Percentiles rank a stretch among this genome's conserved stretches.
These are phyloP conservation scores for Astrocystis sublimbata DNA, from an alignment of 495 filamentous ascomycete species.

Conservation along the genomic window DNA sequence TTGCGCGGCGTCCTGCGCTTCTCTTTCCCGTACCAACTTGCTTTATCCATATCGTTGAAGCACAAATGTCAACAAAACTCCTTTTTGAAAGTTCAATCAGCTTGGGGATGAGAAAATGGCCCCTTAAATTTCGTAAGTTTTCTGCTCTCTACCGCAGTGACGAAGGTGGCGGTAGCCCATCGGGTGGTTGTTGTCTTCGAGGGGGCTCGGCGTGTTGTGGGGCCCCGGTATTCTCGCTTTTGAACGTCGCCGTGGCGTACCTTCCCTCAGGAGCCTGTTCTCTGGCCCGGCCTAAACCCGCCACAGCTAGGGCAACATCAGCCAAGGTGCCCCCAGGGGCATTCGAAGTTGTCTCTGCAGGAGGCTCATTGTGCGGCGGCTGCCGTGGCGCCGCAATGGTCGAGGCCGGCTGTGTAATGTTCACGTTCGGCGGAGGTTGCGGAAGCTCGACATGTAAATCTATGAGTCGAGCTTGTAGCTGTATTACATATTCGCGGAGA, in stretches of 20 bases:
- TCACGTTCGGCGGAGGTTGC: conserved; percentile 64
- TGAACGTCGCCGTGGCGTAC: conserved; percentile 28
- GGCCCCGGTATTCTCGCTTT: conserved; percentile 34
- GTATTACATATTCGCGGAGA: conserved; percentile 87
- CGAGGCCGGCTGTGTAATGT: conserved; percentile 35
- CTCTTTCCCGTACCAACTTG: background rate
- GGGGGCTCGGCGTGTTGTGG: conserved; percentile 41
- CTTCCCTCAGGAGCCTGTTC: conserved; percentile 26
- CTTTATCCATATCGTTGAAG: background rate
- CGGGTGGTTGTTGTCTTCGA: conserved; percentile 40
- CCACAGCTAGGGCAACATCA: conserved; percentile 35
- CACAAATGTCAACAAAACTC: background rate
- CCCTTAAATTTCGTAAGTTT: background rate
- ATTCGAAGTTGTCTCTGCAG: conserved; percentile 19
- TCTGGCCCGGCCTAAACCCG: conserved; percentile 29
- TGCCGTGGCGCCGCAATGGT: conserved; percentile 56
- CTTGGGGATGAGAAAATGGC: too few species aligned
- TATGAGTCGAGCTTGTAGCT: conserved; percentile 83
- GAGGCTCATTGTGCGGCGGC: conserved; percentile 16
- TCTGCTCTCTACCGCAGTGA: conserved; percentile 20
- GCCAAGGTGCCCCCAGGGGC: conserved; percentile 34
- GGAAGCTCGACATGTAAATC: conserved; percentile 82
- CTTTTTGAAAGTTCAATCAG: too few species aligned
- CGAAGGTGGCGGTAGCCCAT: conserved; percentile 29
- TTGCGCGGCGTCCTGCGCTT: background rate